Evolutionary conservation across 768 basidiomycete species (phyloP).

Genomic region (Candolleomyces eurysporus): DNA sequence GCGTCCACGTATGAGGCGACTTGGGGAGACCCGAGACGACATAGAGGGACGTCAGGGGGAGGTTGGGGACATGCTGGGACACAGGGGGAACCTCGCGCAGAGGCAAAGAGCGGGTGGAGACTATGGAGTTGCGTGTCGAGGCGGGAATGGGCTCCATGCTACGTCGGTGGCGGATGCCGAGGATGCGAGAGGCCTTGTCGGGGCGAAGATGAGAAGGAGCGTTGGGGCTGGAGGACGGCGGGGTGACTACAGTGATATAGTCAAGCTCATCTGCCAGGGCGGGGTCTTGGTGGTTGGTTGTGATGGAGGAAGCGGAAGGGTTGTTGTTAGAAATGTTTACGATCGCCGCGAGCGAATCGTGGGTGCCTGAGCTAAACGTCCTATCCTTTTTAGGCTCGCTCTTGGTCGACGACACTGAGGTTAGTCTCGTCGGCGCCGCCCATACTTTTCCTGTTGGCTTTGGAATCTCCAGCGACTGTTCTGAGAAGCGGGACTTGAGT

Average conservation of each 20-base stretch:
- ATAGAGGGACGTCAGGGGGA: slow-evolving; percentile 80
- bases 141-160: slow-evolving; percentile 88
- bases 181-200: slow-evolving; percentile 77
- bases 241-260: slow-evolving; percentile 55
- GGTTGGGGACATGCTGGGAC: slow-evolving; percentile 59
- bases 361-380: slow-evolving; percentile 32
- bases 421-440: slow-evolving; percentile 21
- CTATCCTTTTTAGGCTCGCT: slow-evolving; percentile 35
- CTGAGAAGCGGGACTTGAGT: slow-evolving; percentile 48
- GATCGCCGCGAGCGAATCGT: slow-evolving; percentile 34
- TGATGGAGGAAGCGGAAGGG: slow-evolving; percentile 21
- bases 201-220: slow-evolving; percentile 40
- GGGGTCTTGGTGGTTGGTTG: slow-evolving; percentile 30
- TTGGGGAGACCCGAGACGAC: slow-evolving; percentile 89
- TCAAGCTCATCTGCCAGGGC: slow-evolving; percentile 71
- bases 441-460: neutral
- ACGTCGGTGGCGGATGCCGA: slow-evolving; percentile 70
- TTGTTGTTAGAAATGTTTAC: slow-evolving; percentile 47
- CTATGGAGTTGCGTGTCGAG: slow-evolving; percentile 70
- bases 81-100: slow-evolving; percentile 52
- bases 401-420: slow-evolving; percentile 25
- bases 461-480: slow-evolving; percentile 38
- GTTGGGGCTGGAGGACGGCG: slow-evolving; percentile 31
- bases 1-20: slow-evolving; percentile 86
- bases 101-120: slow-evolving; percentile 70